Evolutionary conservation across 192 early-diverging fungal species (phyloP), one percentile per base, ranked within the genome.

Genomic region (Obelidium mucronatum): DNA sequence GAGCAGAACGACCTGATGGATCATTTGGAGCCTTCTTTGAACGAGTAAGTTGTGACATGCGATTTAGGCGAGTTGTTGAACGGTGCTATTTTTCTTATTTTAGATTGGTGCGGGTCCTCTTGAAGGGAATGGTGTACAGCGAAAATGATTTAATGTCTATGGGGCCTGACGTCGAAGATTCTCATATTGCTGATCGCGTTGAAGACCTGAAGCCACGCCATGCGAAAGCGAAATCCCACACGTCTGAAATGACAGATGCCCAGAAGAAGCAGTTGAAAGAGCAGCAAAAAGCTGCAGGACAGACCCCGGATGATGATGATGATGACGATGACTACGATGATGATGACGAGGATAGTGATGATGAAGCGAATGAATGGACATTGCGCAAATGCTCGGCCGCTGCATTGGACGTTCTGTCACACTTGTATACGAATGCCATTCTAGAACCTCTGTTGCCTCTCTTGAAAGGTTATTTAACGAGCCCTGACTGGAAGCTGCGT

Each of bases 341-440:
- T 62, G 92, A 95, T 30, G 92, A 96, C 35, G 91, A 96, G 53
- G 91, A 91, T 61, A 92, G 93, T 52, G 90, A 94, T n/a, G 94
- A 95, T 68, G 91, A 92, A 35, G 94, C 96, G 24, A 89, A 88
- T 74, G 94, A 96, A 78, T 99, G 98, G 98, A 99, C 96, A 79
- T 80, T 99, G 48, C 92, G 98, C 79, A 99, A 99, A 84, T 99
- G 98, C 87, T 92, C 94, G 8, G 97, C 98, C 1, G 96, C 97
- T 6, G 95, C 96, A 54, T 81, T 99, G 51, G 98, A 99, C 77
- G 93, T 98, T 5, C 78, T 99, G 65, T 92, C 96, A 22, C 94
- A 92, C 35, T 90, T 95, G 1, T 97, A 94, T 80, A 92, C 89
- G 62, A 92, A 93, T 76, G 93, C 91, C 26, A 86, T 97, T 68